These are phyloP conservation scores for Xylaria sp. DNA, from an alignment of 2,329 filamentous ascomycete genomes.

Conservation along the genomic window DNA sequence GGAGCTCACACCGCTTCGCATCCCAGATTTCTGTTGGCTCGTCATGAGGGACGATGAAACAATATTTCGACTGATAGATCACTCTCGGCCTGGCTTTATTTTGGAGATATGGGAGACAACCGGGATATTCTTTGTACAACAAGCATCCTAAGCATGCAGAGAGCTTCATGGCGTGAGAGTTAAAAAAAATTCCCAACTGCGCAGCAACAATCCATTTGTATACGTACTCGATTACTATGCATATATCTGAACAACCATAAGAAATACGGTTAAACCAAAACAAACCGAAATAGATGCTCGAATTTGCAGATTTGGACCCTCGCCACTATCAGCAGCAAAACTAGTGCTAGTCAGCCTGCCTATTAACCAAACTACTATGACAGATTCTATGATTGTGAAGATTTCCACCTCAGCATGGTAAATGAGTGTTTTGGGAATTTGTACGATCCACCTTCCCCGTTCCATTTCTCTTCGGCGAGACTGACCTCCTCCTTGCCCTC, in stretches of 20 bases:
- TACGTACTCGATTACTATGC: constrained; percentile 29
- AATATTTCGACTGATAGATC: constrained; percentile 21
- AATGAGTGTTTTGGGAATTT: constrained; percentile 74
- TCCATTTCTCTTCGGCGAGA: constrained; percentile 66
- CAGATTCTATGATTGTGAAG: neutral
- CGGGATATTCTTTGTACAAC: constrained; percentile 29
- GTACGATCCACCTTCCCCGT: constrained; percentile 65
- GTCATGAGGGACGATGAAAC: constrained; percentile 28
- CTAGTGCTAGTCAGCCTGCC: neutral
- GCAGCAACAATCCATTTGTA: constrained; percentile 34
- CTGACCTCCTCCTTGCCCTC: constrained; percentile 66
- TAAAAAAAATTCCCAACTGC: constrained; percentile 9
- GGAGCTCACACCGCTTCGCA: neutral
- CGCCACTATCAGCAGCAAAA: neutral
- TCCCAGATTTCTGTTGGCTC: constrained; percentile 8
- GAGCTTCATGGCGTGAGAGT: constrained; percentile 21
- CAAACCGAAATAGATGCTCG: neutral
- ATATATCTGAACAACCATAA: constrained; percentile 1
- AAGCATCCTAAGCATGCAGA: constrained; percentile 20
- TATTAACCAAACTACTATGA: constrained; percentile 8
- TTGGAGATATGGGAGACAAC: constrained; percentile 11
- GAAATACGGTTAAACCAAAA: neutral
- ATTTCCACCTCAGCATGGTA: constrained; percentile 64
- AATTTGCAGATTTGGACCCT: constrained; percentile 5
- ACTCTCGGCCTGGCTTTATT: constrained; percentile 4